Conservation (phyloP, 2,329 filamentous ascomycete species). For the Pseudogymnoascus sp. region DNA sequence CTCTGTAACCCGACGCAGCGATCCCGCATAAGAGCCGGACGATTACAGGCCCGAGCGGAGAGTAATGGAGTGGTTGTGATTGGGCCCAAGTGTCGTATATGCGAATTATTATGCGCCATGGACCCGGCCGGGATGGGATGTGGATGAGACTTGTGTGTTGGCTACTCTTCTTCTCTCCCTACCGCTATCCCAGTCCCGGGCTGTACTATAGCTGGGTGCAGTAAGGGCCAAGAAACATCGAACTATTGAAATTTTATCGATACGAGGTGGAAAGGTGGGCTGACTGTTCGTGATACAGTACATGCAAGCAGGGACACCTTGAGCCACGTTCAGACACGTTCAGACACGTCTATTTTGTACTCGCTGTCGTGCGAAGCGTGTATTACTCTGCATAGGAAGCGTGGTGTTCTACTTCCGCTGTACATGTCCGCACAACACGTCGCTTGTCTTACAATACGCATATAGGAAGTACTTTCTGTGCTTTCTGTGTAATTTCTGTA, state of each 20-base stretch:
- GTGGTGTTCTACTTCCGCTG: not conserved
- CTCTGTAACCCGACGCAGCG: not conserved
- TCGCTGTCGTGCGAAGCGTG: not conserved
- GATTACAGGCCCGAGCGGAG: not conserved
- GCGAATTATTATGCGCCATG: not conserved
- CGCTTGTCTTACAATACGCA: not conserved
- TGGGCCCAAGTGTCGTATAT: not conserved
- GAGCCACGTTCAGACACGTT: not conserved
- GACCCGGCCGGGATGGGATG: not conserved
- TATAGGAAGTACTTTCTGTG: not conserved
- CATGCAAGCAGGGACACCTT: not conserved
- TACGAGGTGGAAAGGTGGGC: not conserved
- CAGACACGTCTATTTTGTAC: not conserved
- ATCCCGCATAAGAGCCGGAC: not conserved
- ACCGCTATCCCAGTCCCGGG: not conserved
- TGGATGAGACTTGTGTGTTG: not conserved
- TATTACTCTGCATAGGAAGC: not conserved
- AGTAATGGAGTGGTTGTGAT: not conserved
- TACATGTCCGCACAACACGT: not conserved
- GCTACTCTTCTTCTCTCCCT: not conserved
- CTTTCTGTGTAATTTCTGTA: not conserved
- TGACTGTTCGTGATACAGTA: not conserved
- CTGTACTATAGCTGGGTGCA: constrained; percentile 2
- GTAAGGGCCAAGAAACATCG: not conserved
- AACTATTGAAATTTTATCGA: constrained; percentile 3